Base-by-base conservation (phyloP, 176 grass and related monocot genomes). In the Elymus sibiricus region DNA sequence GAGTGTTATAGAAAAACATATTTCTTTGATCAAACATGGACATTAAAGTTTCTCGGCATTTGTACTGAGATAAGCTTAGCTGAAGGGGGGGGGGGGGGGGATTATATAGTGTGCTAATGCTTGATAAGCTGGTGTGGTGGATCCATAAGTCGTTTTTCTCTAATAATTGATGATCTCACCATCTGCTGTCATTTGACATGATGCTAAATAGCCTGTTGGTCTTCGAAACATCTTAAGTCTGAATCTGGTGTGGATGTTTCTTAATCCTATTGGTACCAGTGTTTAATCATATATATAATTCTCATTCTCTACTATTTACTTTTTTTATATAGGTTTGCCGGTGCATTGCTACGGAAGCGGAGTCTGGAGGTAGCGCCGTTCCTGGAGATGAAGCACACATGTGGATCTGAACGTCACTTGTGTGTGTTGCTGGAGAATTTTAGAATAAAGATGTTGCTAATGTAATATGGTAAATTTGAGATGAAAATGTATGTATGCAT, bases 21-120 rank as follows among this genome's bases (percentile, higher is more conserved):
- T 74, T 83, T 40, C 7, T 80, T 70, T 39, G 4, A 76, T 84
- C 71, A 84, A 83, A 76, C 71, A 76, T 84, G 82, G 39, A 64
- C 55, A 76, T 16, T 64, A 67, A 67, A 67, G 28, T 67, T 34
- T 67, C 64, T 67, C 31, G 4, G 14, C 64, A 67, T 67, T 35
- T 67, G 64, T 15, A 67, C 29, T 34, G 64, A 19, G 14, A 67
- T 67, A 67, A 67, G 64, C 64, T 67, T 67, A 67, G 12, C 29
- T 67, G 15, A 67, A 67, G 12, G 35, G 16, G 22, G 58, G 26
- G 61, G 25, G n/a, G 19, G 24, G 25, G 25, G 25, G 6, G 9
- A 2, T 42, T 42, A 28, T 64, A 62, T 66, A 67, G 64, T 76
- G 58, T 63, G 19, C 26, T 84, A 47, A 84, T 84, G 39, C 3